A percentile compares a stretch with the other conserved stretches of the same genome.
Evolutionary conservation across 2,329 filamentous ascomycete genomes (phyloP).

Genomic region (Emericellopsis cladophorae): DNA sequence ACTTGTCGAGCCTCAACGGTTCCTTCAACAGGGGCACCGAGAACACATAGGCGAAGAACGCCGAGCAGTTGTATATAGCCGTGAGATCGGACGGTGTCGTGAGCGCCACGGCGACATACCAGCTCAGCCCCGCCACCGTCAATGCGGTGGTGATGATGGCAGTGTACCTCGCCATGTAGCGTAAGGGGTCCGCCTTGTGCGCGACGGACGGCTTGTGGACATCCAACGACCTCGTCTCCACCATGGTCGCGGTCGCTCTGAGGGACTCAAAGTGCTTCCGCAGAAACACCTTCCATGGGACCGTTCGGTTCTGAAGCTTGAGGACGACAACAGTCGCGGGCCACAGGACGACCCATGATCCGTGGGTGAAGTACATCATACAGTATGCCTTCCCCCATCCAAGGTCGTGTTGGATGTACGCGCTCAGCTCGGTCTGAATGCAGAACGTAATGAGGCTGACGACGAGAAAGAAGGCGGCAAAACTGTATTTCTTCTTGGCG

Average conservation of each 20-base stretch:
- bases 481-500: conserved; percentile 73
- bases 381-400: conserved; percentile 98
- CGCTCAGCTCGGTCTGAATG: conserved; percentile 87
- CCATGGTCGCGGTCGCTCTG: conserved; percentile 59
- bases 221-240: conserved; percentile 65
- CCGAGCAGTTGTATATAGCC: conserved; percentile 97
- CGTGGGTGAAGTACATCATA: conserved; percentile 97
- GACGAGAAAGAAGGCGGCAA: conserved; percentile 72
- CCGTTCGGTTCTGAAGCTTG: conserved; percentile 63
- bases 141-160: conserved; percentile 73
- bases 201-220: conserved; percentile 32
- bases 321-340: conserved; percentile 71
- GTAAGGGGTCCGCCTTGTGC: conserved; percentile 27
- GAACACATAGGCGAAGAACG: conserved; percentile 97
- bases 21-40: conserved; percentile 83
- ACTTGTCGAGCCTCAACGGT: conserved; percentile 72
- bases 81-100: conserved; percentile 90
- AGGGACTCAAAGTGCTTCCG: conserved; percentile 42
- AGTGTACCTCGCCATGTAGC: conserved; percentile 70
- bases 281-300: conserved; percentile 82
- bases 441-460: conserved; percentile 81
- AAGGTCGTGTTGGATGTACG: conserved; percentile 85
- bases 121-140: conserved; percentile 82
- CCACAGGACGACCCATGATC: conserved; percentile 87
- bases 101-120: conserved; percentile 90